These are phyloP conservation scores for Wickerhamiella siamensis DNA, from an alignment of 805 yeast genomes.

Conservation along the genomic window DNA sequence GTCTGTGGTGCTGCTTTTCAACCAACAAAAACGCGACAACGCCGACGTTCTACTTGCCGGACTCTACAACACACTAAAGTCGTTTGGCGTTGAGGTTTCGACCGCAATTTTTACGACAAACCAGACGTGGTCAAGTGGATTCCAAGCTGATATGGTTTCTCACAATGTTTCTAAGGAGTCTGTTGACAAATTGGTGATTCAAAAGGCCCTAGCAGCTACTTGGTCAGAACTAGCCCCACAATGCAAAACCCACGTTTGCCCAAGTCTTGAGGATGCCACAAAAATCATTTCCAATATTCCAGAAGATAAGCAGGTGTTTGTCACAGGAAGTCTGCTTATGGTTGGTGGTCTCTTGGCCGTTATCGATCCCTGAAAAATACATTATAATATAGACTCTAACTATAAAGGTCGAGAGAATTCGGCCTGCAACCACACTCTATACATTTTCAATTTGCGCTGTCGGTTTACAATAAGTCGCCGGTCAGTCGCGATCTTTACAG, in stretches of 20 bases:
- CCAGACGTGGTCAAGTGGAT: slow-evolving; percentile 82
- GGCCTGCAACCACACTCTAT: slow-evolving; percentile 92
- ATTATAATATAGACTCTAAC: background rate
- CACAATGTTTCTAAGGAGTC: slow-evolving; percentile 67
- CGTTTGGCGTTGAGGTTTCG: slow-evolving; percentile 20
- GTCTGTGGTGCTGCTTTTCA: slow-evolving; percentile 54
- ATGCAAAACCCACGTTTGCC: slow-evolving; percentile 36
- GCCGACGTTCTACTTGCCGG: slow-evolving; percentile 41
- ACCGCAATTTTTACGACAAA: slow-evolving; percentile 68
- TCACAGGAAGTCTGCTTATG: slow-evolving; percentile 83
- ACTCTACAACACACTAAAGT: slow-evolving; percentile 23
- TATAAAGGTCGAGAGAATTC: slow-evolving; percentile 33
- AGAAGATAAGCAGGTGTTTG: slow-evolving; percentile 49
- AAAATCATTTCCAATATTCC: slow-evolving; percentile 35
- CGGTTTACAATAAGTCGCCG: slow-evolving; percentile 82
- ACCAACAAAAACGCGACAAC: slow-evolving; percentile 85
- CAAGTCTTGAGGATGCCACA: slow-evolving; percentile 64
- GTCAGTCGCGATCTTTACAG: slow-evolving; percentile 72
- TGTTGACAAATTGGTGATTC: slow-evolving; percentile 70
- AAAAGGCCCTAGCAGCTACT: slow-evolving; percentile 51
- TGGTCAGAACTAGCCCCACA: slow-evolving; percentile 43
- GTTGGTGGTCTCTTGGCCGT: slow-evolving; percentile 91
- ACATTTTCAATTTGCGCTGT: slow-evolving; percentile 87
- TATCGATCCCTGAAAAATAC: slow-evolving; percentile 34
- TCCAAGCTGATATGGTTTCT: slow-evolving; percentile 63